These are phyloP conservation scores for Diversispora eburnea DNA, from an alignment of 192 early-diverging fungal genomes.

Conservation along the genomic window DNA sequence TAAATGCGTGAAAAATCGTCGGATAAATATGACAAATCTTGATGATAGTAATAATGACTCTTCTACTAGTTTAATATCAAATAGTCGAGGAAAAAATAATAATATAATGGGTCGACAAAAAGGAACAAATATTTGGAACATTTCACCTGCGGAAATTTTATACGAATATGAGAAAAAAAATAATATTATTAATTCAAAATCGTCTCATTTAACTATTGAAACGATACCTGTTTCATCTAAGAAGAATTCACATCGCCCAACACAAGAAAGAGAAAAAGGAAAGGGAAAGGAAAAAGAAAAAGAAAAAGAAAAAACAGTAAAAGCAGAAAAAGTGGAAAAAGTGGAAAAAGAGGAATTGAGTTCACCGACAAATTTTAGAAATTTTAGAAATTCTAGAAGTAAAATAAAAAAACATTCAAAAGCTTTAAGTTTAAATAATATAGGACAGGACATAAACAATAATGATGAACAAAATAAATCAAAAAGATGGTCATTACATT, in stretches of 20 bases:
- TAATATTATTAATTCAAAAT: neutral
- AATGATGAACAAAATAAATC: conserved; percentile 12
- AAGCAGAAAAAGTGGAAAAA: too few species aligned
- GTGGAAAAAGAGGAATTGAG: too few species aligned
- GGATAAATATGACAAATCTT: neutral
- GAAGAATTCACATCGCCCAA: too few species aligned
- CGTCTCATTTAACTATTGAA: neutral
- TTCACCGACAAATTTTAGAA: neutral
- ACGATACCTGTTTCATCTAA: too few species aligned
- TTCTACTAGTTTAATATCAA: neutral
- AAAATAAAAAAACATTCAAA: neutral
- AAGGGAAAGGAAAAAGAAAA: too few species aligned
- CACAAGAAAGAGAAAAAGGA: too few species aligned
- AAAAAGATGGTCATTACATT: conserved; percentile 2
- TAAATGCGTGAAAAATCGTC: neutral
- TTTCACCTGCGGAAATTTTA: conserved; percentile 16
- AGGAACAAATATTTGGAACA: conserved; percentile 4
- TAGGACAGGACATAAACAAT: neutral
- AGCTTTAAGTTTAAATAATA: neutral
- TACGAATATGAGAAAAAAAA: conserved; percentile 15
- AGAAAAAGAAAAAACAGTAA: too few species aligned
- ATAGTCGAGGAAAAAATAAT: neutral
- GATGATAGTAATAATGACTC: neutral
- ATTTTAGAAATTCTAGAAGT: neutral
- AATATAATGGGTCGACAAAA: neutral